Evolutionary conservation across 768 basidiomycete genomes (phyloP).

Genomic region (Collybia sordida): DNA sequence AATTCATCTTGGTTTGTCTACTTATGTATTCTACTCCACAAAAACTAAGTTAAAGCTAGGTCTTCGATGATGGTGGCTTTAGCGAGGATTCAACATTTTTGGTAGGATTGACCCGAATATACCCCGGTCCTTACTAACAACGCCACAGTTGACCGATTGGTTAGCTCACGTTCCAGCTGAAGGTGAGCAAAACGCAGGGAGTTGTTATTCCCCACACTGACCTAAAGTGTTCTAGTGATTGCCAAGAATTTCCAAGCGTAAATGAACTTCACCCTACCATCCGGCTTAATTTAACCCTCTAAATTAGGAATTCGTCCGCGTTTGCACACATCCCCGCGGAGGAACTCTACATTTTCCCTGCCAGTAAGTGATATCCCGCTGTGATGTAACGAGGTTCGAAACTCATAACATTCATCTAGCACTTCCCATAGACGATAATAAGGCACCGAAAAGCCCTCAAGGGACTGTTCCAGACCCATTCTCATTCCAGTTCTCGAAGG

Average conservation of each 20-base stretch:
- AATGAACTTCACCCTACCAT: not conserved
- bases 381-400: not conserved
- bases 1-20: conserved; percentile 46
- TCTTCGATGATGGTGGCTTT: conserved; percentile 52
- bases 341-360: conserved; percentile 55
- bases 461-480: conserved; percentile 45
- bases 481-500: conserved; percentile 46
- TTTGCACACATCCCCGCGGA: conserved; percentile 43
- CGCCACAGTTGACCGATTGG: conserved; percentile 50
- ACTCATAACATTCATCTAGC: conserved; percentile 14
- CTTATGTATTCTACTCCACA: not conserved
- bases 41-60: conserved; percentile 21
- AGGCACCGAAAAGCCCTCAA: conserved; percentile 38
- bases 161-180: conserved; percentile 53
- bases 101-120: conserved; percentile 19
- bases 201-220: not conserved
- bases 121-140: not conserved
- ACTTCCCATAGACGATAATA: conserved; percentile 33
- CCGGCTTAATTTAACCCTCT: not conserved
- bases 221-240: conserved; percentile 29
- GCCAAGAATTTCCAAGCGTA: conserved; percentile 51
- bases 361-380: conserved; percentile 24
- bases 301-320: conserved; percentile 27
- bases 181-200: conserved; percentile 18
- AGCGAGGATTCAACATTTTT: conserved; percentile 55